phyloP scores from a whole-genome alignment of 2,329 filamentous ascomycete genomes.

The Elsinoe batatas region DNA sequence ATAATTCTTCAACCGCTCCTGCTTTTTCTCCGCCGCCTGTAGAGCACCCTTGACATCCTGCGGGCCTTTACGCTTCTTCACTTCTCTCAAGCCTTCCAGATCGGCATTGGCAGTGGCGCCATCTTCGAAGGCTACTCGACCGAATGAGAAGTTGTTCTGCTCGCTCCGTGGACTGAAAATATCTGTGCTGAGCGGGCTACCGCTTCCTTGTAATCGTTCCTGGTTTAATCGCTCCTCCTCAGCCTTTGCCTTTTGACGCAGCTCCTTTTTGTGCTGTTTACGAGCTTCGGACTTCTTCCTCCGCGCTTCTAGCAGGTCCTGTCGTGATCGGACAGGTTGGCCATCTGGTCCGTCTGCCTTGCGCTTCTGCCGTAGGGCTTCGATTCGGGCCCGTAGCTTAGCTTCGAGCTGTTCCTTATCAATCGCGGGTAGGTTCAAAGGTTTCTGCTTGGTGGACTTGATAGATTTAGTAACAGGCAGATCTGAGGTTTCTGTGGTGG shows the following conservation, averaged over 20 bases:
- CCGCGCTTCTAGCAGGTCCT: constrained; percentile 84
- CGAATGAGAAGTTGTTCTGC: constrained; percentile 73
- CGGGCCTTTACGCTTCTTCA: constrained; percentile 68
- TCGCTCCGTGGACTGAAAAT: constrained; percentile 33
- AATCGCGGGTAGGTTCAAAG: constrained; percentile 40
- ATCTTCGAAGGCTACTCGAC: constrained; percentile 81
- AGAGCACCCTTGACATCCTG: constrained; percentile 79
- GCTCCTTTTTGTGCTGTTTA: constrained; percentile 80
- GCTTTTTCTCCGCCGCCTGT: constrained; percentile 76
- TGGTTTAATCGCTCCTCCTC: constrained; percentile 59
- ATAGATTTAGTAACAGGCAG: constrained; percentile 21
- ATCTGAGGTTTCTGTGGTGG: constrained; percentile 3
- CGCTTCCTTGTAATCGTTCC: constrained; percentile 48
- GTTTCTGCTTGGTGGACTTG: constrained; percentile 19
- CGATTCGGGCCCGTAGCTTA: constrained; percentile 72
- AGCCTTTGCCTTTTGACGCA: constrained; percentile 64
- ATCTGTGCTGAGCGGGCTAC: constrained; percentile 43
- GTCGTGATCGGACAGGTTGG: constrained; percentile 70
- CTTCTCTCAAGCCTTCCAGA: constrained; percentile 47
- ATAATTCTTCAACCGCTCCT: constrained; percentile 64
- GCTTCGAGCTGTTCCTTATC: constrained; percentile 67
- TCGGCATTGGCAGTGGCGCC: constrained; percentile 69
- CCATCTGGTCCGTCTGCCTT: constrained; percentile 81
- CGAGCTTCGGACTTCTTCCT: constrained; percentile 79
- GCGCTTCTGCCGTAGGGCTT: constrained; percentile 70